phyloP scores from a whole-genome alignment of 129 eudicot genomes.

The Lonicera japonica region DNA sequence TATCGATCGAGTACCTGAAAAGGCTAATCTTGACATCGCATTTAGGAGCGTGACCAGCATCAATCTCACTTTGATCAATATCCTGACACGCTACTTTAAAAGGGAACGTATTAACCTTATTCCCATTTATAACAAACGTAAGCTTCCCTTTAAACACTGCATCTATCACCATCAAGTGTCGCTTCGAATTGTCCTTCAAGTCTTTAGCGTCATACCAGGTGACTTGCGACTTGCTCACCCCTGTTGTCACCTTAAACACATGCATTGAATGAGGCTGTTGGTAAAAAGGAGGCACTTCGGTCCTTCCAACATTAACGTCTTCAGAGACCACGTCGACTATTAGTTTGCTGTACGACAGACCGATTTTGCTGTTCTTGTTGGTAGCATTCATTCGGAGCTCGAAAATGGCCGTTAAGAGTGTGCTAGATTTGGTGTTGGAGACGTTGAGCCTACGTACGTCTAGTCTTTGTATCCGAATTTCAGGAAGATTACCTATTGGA shows the following conservation, averaged over 20 bases:
- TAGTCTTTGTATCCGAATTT: constrained; percentile 12
- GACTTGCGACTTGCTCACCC: neutral
- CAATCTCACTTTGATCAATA: constrained; percentile 9
- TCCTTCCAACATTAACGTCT: neutral
- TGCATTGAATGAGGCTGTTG: constrained; percentile 1
- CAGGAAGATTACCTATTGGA: constrained; percentile 4
- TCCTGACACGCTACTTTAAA: constrained; percentile 13
- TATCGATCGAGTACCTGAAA: too few species aligned
- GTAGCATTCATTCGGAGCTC: constrained; percentile 13
- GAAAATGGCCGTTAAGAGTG: neutral
- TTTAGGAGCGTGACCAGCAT: constrained; percentile 4
- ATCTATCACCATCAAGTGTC: neutral
- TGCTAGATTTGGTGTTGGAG: neutral
- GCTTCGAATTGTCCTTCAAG: neutral
- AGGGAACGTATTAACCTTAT: neutral
- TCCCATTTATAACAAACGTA: neutral
- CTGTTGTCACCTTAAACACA: neutral
- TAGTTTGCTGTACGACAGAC: constrained; percentile 4
- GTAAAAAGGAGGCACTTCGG: neutral
- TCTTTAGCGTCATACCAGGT: constrained; percentile 12
- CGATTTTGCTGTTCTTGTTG: constrained; percentile 8
- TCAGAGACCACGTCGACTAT: neutral
- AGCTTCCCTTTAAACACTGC: constrained; percentile 10
- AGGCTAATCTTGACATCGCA: constrained; percentile 8
- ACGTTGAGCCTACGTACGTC: neutral